Evolutionary conservation across 2,329 filamentous ascomycete genomes (phyloP).

Genomic region (Monosporascus sp.): DNA sequence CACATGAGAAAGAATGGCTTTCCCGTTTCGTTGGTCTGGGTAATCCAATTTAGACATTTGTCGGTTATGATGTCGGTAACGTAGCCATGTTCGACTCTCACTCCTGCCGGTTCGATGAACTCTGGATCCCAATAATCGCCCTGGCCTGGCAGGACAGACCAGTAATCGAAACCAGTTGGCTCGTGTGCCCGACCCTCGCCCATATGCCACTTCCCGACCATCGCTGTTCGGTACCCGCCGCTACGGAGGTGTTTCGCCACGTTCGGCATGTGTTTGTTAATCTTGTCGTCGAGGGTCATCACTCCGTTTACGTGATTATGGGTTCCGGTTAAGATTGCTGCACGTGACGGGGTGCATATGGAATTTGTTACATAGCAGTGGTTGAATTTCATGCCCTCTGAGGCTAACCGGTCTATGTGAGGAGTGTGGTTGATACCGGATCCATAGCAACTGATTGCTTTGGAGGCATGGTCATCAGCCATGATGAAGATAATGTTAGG

Average conservation of each 20-base stretch:
- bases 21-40: constrained; percentile 23
- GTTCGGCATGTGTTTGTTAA: constrained; percentile 46
- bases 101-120: constrained; percentile 38
- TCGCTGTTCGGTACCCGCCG: constrained; percentile 44
- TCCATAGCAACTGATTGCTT: constrained; percentile 43
- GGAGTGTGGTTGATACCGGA: constrained; percentile 47
- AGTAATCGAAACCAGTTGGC: constrained; percentile 47
- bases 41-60: constrained; percentile 39
- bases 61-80: constrained; percentile 49
- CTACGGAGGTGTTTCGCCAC: constrained; percentile 44
- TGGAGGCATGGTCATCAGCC: constrained; percentile 49
- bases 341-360: constrained; percentile 48
- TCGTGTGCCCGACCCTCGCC: constrained; percentile 41
- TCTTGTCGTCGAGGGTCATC: constrained; percentile 41
- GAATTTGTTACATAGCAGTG: constrained; percentile 51
- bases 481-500: constrained; percentile 47
- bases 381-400: constrained; percentile 45
- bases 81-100: constrained; percentile 34
- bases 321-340: constrained; percentile 43
- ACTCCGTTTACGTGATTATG: constrained; percentile 50
- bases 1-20: constrained; percentile 51
- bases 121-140: constrained; percentile 47
- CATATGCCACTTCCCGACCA: constrained; percentile 51
- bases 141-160: constrained; percentile 46
- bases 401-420: constrained; percentile 44